Evolutionary conservation across 108 stramenopile genomes (phyloP), one percentile per base, ranked within the genome.

Genomic region (Fistulifera pelliculosa): DNA sequence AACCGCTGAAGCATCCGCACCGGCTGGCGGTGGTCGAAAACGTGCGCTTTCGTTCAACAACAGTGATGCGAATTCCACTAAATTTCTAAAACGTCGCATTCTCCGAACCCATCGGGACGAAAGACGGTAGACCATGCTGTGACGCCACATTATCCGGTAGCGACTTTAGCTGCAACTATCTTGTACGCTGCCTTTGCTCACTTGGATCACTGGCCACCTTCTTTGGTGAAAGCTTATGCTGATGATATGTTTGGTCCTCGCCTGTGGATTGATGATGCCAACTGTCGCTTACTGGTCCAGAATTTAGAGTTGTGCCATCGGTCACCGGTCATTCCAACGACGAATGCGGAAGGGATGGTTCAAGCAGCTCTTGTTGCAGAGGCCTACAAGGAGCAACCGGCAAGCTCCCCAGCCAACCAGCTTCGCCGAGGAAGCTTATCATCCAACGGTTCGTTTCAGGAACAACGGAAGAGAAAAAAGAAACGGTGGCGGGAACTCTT

Each of bases 171-270:
- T 10, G 77, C 81, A 18, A 75, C 77, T 35, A 69, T 83, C 6
- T 54, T 87, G 17, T 79, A 70, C 45, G 41, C 68, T 17, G 47
- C 68, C 2, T 68, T 87, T 18, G 68, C 68, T 38, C 70, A 80
- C 42, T 27, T 83, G 7, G 77, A 83, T 60, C 80, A 87, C 45
- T 87, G 86, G 86, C 86, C 86, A 39, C 67, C 66, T 11, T 56
- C 69, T 18, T 24, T 87, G 14, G 54, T 87, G 15, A 64, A 65
- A 58, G 81, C 70, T 10, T 87, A 77, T 47, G 79, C 75, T 0
- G 81, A 77, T 39, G 86, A 87, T 62, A 73, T 75, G 27, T 87
- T 83, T 55, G 86, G 81, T n/a, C 62, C 74, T 22, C 43, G 86
- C 38, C 49, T 55, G 31, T 87, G 86, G 86, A 81, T 87, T 23